Percentiles rank a stretch among this genome's conserved stretches.
Evolutionary conservation across 2,329 filamentous ascomycete genomes (phyloP).

Genomic region (Nemania abortiva): DNA sequence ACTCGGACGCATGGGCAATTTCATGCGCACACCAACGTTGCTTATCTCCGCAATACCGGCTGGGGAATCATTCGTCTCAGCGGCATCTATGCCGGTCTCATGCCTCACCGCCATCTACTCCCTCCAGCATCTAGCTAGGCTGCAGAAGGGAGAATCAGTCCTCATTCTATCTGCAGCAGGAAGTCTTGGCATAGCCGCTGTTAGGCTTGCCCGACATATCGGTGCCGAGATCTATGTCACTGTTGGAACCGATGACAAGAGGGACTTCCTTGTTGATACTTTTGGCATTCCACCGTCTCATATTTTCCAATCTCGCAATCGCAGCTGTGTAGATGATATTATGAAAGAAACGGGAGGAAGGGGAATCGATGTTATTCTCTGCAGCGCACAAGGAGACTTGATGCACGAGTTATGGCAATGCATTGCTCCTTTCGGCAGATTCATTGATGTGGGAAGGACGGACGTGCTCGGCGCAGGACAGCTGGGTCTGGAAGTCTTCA

Average conservation of each 20-base stretch:
- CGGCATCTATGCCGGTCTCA: slow-evolving; percentile 16
- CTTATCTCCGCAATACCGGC: slow-evolving; percentile 3
- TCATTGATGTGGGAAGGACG: slow-evolving; percentile 25
- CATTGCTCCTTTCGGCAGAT: slow-evolving; percentile 14
- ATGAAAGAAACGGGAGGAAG: not conserved
- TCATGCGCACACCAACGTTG: slow-evolving; percentile 7
- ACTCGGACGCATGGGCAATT: slow-evolving; percentile 20
- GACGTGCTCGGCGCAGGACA: slow-evolving; percentile 18
- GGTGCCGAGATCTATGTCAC: slow-evolving; percentile 29
- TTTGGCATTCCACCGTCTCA: slow-evolving; percentile 13
- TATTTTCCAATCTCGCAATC: slow-evolving; percentile 14
- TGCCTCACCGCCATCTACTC: slow-evolving; percentile 21
- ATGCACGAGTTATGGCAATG: slow-evolving; percentile 22
- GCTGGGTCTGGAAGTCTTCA: slow-evolving; percentile 19
- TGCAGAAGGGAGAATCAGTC: slow-evolving; percentile 15
- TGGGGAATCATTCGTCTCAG: not conserved
- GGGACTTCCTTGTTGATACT: not conserved
- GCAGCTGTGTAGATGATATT: not conserved
- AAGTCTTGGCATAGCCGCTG: slow-evolving; percentile 9
- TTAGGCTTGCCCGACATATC: slow-evolving; percentile 11
- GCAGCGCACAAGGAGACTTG: slow-evolving; percentile 12
- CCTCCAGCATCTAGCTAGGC: slow-evolving; percentile 6
- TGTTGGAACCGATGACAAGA: slow-evolving; percentile 19
- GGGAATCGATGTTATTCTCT: slow-evolving; percentile 28
- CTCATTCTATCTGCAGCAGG: slow-evolving; percentile 28